Conservation (phyloP, 1,284 basidiomycete genomes). For the Ustilago tritici region DNA sequence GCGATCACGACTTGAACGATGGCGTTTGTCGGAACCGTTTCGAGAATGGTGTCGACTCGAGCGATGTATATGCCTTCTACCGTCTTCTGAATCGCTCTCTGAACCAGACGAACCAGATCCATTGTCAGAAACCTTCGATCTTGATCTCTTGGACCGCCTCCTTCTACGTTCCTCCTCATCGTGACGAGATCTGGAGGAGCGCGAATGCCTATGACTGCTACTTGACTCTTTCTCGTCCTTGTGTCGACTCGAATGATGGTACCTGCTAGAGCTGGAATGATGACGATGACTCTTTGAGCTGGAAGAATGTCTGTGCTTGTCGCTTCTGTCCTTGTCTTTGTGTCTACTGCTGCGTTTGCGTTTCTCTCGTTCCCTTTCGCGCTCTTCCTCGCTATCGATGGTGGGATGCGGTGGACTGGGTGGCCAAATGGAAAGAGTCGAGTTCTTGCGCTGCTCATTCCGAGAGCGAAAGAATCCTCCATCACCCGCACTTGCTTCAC, state of each 20-base stretch:
- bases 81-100: not conserved
- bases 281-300: conserved; percentile 26
- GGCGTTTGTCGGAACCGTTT: conserved; percentile 15
- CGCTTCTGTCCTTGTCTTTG: conserved; percentile 28
- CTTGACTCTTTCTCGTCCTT: conserved; percentile 22
- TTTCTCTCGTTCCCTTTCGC: conserved; percentile 52
- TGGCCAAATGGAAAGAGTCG: conserved; percentile 59
- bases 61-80: conserved; percentile 15
- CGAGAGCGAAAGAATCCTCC: conserved; percentile 49
- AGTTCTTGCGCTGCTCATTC: conserved; percentile 57
- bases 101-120: conserved; percentile 13
- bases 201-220: conserved; percentile 13
- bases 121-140: conserved; percentile 17
- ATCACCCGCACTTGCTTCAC: conserved; percentile 8
- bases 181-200: conserved; percentile 28
- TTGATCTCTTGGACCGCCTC: conserved; percentile 22
- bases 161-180: conserved; percentile 16
- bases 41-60: conserved; percentile 21
- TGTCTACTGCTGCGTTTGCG: conserved; percentile 31
- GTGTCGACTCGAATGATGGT: conserved; percentile 29
- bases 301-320: conserved; percentile 31
- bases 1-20: conserved; percentile 23
- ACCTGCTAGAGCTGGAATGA: conserved; percentile 23
- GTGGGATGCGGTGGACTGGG: conserved; percentile 49
- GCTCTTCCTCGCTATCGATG: conserved; percentile 49